Base-by-base conservation (phyloP, 805 yeast genomes). In the Monosporozyma unispora region DNA sequence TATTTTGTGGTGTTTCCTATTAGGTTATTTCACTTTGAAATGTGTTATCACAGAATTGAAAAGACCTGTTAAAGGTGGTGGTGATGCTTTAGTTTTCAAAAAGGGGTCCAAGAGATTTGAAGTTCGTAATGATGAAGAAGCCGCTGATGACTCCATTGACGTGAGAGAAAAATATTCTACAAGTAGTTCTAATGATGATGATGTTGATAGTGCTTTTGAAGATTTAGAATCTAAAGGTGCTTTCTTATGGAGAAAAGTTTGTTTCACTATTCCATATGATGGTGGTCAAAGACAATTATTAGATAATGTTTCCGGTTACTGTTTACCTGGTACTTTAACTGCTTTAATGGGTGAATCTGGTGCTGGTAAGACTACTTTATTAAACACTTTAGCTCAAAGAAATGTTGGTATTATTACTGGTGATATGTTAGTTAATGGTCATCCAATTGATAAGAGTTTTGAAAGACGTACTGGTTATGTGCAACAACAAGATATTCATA, bases 271-370 rank as follows among this genome's bases (percentile, higher is more conserved):
- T 50, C 75, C 78, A 57, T 78, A 79, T 56, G 77, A 80, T 58
- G 67, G 67, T 29, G 84, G 76, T 50, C 68, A 75, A 37, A 70
- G 87, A 58, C 70, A 78, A 50, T 72, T 83, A 52, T 66, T 83
- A 59, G 71, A 72, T 52, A 73, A 75, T 54, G 84, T 84, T 50
- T 82, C 81, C 59, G 90, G 89, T 40, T 83, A 83, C 79, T 87
- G 83, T 47, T 78, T 79, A 57, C 88, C 88, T 4, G 88, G 88
- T 53, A 81, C 85, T 44, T 66, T 84, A 61, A 84, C 88, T 43
- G 90, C 90, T 1, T 63, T 79, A 48, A 78, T 79, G 83, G 85
- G 87, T 55, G 81, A 81, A 25, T 79, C 87, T 45, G 87, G 87
- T 64, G 88, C 88, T 48, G 88, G 88, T 70, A 82, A 82, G 61